phyloP scores from a whole-genome alignment of 2,329 filamentous ascomycete genomes.

The Allantophomopsis lycopodina region DNA sequence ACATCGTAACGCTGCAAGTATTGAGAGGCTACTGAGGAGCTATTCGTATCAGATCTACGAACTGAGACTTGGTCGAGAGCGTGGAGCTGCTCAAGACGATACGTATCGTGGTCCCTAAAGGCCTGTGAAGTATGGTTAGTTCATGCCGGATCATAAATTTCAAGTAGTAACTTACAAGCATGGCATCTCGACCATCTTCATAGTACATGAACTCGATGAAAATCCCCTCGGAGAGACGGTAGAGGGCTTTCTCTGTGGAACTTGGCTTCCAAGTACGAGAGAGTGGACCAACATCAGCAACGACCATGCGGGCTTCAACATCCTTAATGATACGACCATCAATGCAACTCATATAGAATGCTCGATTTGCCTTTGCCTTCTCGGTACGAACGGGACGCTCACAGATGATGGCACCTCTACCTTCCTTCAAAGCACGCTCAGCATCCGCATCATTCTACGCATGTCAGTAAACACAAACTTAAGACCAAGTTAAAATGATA shows the following conservation, averaged over 20 bases:
- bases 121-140: constrained; percentile 6
- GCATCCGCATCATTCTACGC: constrained; percentile 35
- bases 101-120: constrained; percentile 9
- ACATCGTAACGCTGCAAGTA: constrained; percentile 24
- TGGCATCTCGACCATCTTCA: constrained; percentile 33
- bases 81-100: constrained; percentile 8
- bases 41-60: not conserved
- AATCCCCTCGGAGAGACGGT: constrained; percentile 21
- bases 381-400: constrained; percentile 46
- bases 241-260: constrained; percentile 11
- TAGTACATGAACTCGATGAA: constrained; percentile 36
- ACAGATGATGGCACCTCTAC: constrained; percentile 32
- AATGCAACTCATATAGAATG: constrained; percentile 26
- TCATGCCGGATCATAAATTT: constrained; percentile 8
- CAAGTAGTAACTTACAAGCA: constrained; percentile 24
- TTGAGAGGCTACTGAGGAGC: constrained; percentile 4
- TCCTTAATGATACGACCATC: constrained; percentile 22
- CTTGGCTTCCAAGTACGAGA: constrained; percentile 10
- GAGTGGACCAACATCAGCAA: constrained; percentile 30
- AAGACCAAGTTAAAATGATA: not conserved
- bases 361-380: constrained; percentile 43
- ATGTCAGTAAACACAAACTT: constrained; percentile 11
- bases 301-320: constrained; percentile 28
- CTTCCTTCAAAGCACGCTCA: constrained; percentile 29
- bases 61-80: constrained; percentile 1